A percentile compares a stretch with the other conserved stretches of the same genome.
Evolutionary conservation across 306 rosid genomes (phyloP).

Genomic region (Delonix regia): DNA sequence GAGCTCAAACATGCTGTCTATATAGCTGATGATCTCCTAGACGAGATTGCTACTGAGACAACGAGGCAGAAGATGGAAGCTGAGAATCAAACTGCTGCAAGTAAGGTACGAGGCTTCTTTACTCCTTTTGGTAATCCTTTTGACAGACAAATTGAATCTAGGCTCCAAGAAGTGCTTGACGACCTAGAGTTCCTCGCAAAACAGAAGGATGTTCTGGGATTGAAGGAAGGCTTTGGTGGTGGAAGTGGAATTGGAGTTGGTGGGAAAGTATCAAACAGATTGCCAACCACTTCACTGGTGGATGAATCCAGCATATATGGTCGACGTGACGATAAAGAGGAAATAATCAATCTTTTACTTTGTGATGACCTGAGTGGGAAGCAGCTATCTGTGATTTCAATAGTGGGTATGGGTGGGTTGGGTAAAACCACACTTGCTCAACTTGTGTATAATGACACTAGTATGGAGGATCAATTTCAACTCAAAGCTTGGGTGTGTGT

Average conservation of each 20-base stretch:
- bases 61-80: conserved; percentile 3
- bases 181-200: conserved; percentile 27
- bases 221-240: conserved; percentile 19
- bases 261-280: conserved; percentile 19
- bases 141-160: not conserved
- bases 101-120: not conserved
- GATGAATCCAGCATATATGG: conserved; percentile 38
- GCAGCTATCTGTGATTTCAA: not conserved
- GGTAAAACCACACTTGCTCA: conserved; percentile 48
- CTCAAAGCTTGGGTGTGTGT: conserved; percentile 43
- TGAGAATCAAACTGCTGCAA: not conserved
- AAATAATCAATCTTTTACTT: conserved; percentile 19
- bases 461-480: conserved; percentile 19
- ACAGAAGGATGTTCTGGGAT: conserved; percentile 31
- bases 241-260: conserved; percentile 5
- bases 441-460: conserved; percentile 18
- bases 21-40: conserved; percentile 35
- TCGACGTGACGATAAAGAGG: conserved; percentile 33
- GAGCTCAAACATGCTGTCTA: conserved; percentile 29
- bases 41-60: conserved; percentile 36
- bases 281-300: conserved; percentile 16
- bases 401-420: conserved; percentile 41
- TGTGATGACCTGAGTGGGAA: no score
- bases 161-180: conserved; percentile 29
- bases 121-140: not conserved